These are phyloP conservation scores for Sapria himalayana DNA, from an alignment of 345 rosid genomes.

Conservation along the genomic window DNA sequence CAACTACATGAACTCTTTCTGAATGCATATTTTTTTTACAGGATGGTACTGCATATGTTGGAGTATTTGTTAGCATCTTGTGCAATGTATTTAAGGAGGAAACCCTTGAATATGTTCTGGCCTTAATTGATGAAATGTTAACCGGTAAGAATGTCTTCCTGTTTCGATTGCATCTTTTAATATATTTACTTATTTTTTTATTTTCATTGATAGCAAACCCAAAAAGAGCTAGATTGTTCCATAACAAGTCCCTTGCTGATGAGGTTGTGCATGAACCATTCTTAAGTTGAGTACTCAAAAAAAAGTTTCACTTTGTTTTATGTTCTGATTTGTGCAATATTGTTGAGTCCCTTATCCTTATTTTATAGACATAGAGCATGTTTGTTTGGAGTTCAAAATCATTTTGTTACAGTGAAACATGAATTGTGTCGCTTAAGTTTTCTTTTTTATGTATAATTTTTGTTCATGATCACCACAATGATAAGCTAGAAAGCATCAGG, in stretches of 20 bases:
- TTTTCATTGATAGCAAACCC: conserved; percentile 53
- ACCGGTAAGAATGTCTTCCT: conserved; percentile 24
- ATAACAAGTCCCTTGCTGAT: conserved; percentile 48
- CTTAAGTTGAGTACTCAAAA: conserved; percentile 45
- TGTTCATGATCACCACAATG: too few species aligned
- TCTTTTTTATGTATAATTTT: too few species aligned
- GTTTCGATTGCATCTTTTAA: neutral
- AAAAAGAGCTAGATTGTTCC: conserved; percentile 74
- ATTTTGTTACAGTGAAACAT: too few species aligned
- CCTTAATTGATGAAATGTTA: conserved; percentile 79
- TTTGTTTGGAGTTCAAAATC: too few species aligned
- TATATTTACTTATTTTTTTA: conserved; percentile 9
- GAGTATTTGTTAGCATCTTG: conserved; percentile 65
- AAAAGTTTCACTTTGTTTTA: too few species aligned
- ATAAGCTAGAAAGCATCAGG: too few species aligned
- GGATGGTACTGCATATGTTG: conserved; percentile 92
- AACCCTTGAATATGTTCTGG: conserved; percentile 91
- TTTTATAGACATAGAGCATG: too few species aligned
- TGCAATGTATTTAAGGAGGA: conserved; percentile 85
- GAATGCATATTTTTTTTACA: conserved; percentile 19
- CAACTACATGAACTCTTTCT: too few species aligned
- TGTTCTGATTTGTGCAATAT: too few species aligned
- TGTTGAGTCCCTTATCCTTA: too few species aligned
- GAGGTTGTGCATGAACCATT: conserved; percentile 88
- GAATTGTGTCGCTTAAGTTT: too few species aligned